Base-by-base conservation (phyloP, 2,329 filamentous ascomycete genomes). In the Penicillium sp. region DNA sequence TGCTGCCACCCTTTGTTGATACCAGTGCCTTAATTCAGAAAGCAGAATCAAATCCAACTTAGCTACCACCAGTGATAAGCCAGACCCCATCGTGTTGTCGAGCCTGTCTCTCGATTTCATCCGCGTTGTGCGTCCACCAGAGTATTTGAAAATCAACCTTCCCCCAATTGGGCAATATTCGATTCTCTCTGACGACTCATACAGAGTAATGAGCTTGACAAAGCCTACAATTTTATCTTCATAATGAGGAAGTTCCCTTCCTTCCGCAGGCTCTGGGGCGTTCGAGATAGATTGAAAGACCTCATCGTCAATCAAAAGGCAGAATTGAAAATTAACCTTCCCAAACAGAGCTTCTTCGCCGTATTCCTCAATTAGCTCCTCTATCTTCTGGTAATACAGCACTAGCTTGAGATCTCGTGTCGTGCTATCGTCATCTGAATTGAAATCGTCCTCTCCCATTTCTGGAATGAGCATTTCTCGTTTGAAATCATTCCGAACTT, bases 131-230 rank as follows among this genome's bases (percentile, higher is more conserved):
- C n/a, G 21, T 20, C 18, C 16, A 23, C 35, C 23, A 52, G 49
- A 52, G 49, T 40, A 43, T 26, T 11, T 38, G 38, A 12, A 52
- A 52, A 43, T 52, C 49, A 52, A 52, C 5, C 38, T 21, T 52
- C 3, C 35, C 49, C 49, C 49, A 52, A 35, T 38, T 45, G 49
- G 49, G 38, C 49, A 52, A 21, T 52, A 14, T 2, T 51, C 23
- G n/a, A 20, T 51, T 51, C 21, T 42, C 3, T 20, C 16, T 3
- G 48, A 51, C 11, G 14, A 40, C 24, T 28, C 24, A 11, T 47
- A 47, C 5, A 5, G 6, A 12, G 45, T 47, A 28, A 47, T 16
- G 11, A 47, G 12, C 24, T 47, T 47, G 18, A 47, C 45, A 21
- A 33, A 48, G 9, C 46, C 46, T n/a, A 52, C 11, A 42, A 18